Conservation (phyloP, 352 stramenopile genomes). For the Blastocystis sp. region DNA sequence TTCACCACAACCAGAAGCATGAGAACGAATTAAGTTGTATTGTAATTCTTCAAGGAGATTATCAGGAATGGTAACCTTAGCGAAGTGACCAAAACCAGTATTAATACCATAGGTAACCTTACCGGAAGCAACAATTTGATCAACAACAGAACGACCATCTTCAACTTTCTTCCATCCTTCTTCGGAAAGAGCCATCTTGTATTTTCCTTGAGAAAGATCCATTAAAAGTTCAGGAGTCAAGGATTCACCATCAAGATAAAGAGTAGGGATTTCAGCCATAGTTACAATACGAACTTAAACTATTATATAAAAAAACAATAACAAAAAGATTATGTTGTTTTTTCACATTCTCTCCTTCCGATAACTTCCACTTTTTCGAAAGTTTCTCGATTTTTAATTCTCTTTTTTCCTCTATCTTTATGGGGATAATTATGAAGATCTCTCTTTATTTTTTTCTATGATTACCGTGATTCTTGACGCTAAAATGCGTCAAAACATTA, state of each 20-base stretch:
- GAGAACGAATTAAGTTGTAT: slow-evolving; percentile 49
- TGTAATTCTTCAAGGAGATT: slow-evolving; percentile 62
- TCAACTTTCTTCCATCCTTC: slow-evolving; percentile 57
- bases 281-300: too few relatives aligned
- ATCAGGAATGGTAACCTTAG: slow-evolving; percentile 60
- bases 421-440: too few relatives aligned
- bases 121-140: slow-evolving; percentile 60
- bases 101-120: slow-evolving; percentile 69
- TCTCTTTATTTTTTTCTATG: too few relatives aligned
- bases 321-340: too few relatives aligned
- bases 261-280: slow-evolving; percentile 29
- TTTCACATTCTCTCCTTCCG: too few relatives aligned
- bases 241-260: slow-evolving; percentile 33
- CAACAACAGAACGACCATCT: slow-evolving; percentile 53
- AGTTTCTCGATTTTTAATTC: too few relatives aligned
- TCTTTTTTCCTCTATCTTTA: too few relatives aligned
- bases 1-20: slow-evolving; percentile 51
- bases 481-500: too few relatives aligned
- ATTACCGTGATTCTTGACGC: too few relatives aligned
- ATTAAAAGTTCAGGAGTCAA: slow-evolving; percentile 45
- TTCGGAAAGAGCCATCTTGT: slow-evolving; percentile 49
- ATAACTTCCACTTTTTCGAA: too few relatives aligned
- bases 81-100: slow-evolving; percentile 68
- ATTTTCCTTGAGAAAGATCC: slow-evolving; percentile 50
- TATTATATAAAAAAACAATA: too few relatives aligned